Evolutionary conservation across 805 yeast species (phyloP).

Genomic region (Yamadazyma sp.): DNA sequence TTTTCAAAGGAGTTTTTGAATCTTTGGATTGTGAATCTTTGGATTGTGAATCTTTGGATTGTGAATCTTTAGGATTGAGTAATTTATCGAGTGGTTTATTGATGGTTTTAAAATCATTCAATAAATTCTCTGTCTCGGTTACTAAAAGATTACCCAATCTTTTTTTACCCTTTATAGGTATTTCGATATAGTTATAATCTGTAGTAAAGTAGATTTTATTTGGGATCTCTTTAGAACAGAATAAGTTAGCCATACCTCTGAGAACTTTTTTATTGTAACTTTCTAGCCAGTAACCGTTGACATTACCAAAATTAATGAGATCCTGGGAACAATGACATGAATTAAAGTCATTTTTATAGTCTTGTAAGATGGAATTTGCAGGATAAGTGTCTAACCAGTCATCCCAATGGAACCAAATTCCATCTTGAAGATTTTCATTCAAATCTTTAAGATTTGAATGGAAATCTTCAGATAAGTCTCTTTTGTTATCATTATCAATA

Average conservation of each 20-base stretch:
- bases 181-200: slow-evolving; percentile 21
- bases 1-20: slow-evolving; percentile 6
- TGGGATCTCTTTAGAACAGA: slow-evolving; percentile 30
- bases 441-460: too few relatives aligned
- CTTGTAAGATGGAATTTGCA: slow-evolving; percentile 18
- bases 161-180: slow-evolving; percentile 27
- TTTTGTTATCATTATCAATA: slow-evolving; percentile 1
- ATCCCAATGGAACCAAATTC: slow-evolving; percentile 39
- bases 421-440: slow-evolving; percentile 7
- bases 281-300: slow-evolving; percentile 34
- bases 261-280: slow-evolving; percentile 27
- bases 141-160: slow-evolving; percentile 16
- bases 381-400: slow-evolving; percentile 34
- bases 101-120: not conserved
- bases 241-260: slow-evolving; percentile 33
- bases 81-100: not conserved
- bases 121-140: not conserved
- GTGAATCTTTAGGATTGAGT: not conserved
- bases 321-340: slow-evolving; percentile 24
- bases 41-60: slow-evolving; percentile 1
- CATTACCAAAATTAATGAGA: slow-evolving; percentile 20
- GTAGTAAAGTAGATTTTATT: slow-evolving; percentile 21
- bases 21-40: slow-evolving; percentile 1
- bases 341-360: slow-evolving; percentile 11
- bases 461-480: too few relatives aligned